Evolutionary conservation across 2,329 filamentous ascomycete genomes (phyloP), one percentile per base, ranked within the genome.

Genomic region (Phialocephala subalpina): DNA sequence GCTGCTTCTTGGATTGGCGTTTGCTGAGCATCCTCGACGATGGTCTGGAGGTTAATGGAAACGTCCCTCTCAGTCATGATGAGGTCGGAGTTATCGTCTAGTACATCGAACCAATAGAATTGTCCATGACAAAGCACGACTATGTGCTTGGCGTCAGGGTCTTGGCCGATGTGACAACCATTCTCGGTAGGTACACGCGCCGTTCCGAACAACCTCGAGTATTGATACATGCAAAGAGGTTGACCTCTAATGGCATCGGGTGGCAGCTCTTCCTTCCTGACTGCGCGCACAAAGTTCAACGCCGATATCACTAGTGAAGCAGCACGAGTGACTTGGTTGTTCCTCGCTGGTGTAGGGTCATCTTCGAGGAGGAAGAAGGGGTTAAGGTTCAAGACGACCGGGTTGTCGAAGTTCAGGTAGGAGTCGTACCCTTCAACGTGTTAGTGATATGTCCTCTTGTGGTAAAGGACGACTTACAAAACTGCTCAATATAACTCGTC

Each of bases 11-110:
- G 92, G 60, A 98, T 95, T 0, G 96, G 93, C 0, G 90, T 95
- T 74, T 97, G 89, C 36, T 91, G 87, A 5, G 96, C 95, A 77
- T 99, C 96, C 63, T 97, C 92, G 62, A 97, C 87, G 73, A 98
- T 96, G 16, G 93, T 95, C 75, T 97, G 92, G 20, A 99, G 83
- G 75, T 99, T 98, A 76, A 97, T 84, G 7, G 92, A 90, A 62
- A 99, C 87, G 74, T 99, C 96, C 77, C 93, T 95, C 79, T 98
- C 96, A 0, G 91, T 94, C 95, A 98, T 98, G 79, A 99, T 97
- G 63, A 97, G 82, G 78, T 99, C 96, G 7, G 92, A 92, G 78
- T 97, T 97, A 72, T 95, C 91, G 73, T 99, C 96, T 20, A 99
- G 83, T 1, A 97, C 94, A 78, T 99, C 96, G 74, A 99, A 99